phyloP scores from a whole-genome alignment of 1,284 basidiomycete genomes.

The Peniophora sp. region DNA sequence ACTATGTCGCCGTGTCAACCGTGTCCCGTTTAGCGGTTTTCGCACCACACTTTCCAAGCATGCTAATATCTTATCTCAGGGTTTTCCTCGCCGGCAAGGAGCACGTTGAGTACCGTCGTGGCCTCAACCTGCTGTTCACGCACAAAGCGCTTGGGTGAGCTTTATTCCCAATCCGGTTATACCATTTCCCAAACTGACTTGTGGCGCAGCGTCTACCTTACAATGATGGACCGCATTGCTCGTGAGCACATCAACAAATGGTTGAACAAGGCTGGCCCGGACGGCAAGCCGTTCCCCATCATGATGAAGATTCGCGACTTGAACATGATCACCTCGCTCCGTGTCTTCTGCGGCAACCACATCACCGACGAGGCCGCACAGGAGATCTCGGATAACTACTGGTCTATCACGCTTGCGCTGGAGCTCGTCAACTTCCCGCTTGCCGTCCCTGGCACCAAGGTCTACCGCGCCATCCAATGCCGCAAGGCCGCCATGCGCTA shows the following conservation, averaged over 20 bases:
- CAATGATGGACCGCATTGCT: conserved; percentile 82
- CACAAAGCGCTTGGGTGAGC: conserved; percentile 82
- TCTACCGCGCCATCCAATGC: conserved; percentile 91
- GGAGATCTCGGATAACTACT: conserved; percentile 92
- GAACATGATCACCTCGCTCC: conserved; percentile 97
- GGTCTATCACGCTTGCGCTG: conserved; percentile 90
- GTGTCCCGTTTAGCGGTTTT: background rate
- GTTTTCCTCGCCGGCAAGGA: conserved; percentile 94
- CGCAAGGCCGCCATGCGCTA: conserved; percentile 85
- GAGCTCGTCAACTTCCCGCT: conserved; percentile 99
- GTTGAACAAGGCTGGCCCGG: conserved; percentile 49
- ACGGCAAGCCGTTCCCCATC: conserved; percentile 54
- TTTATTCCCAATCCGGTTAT: conserved; percentile 11
- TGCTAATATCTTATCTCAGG: conserved; percentile 36
- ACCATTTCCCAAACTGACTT: background rate
- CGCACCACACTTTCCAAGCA: background rate
- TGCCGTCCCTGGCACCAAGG: conserved; percentile 92
- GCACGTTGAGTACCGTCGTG: conserved; percentile 92
- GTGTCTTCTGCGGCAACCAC: conserved; percentile 91
- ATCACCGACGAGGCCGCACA: conserved; percentile 73
- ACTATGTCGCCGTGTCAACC: background rate
- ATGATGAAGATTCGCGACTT: conserved; percentile 90
- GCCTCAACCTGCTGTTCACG: conserved; percentile 90
- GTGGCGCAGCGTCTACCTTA: conserved; percentile 69
- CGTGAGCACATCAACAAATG: conserved; percentile 72